Conservation (phyloP, 495 filamentous ascomycete genomes). For the Talaromyces proteolyticus region DNA sequence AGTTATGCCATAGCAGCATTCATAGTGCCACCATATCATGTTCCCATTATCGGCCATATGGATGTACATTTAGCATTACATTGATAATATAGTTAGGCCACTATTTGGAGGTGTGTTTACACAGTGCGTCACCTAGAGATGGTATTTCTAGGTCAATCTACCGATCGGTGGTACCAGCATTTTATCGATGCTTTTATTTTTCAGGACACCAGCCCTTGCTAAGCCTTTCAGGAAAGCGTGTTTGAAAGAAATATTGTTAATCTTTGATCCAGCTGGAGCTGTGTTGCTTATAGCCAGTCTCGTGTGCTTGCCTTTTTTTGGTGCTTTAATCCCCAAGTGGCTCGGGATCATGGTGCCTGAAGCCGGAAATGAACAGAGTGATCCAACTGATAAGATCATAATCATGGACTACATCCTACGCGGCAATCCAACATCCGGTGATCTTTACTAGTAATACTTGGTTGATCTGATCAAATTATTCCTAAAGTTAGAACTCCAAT, state of each 20-base stretch:
- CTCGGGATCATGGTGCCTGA: not conserved
- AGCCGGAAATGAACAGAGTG: not conserved
- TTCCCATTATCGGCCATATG: conserved; percentile 39
- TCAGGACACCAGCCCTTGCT: conserved; percentile 17
- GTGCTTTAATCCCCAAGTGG: not conserved
- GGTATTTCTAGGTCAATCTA: conserved; percentile 47
- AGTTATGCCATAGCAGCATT: conserved; percentile 57
- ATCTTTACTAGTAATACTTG: too few relatives aligned
- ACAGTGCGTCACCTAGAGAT: conserved; percentile 35
- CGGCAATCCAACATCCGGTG: too few relatives aligned
- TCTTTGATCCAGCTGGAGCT: conserved; percentile 24
- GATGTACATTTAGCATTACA: conserved; percentile 28
- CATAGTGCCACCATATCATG: conserved; percentile 3
- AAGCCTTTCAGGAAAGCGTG: conserved; percentile 17
- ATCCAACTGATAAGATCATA: too few relatives aligned
- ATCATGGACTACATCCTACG: too few relatives aligned
- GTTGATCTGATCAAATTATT: too few relatives aligned
- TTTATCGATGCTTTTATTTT: conserved; percentile 48
- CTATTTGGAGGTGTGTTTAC: conserved; percentile 44
- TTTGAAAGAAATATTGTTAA: conserved; percentile 22
- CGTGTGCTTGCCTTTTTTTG: conserved; percentile 11
- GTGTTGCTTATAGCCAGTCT: conserved; percentile 17
- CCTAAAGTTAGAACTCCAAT: too few relatives aligned
- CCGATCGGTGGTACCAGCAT: conserved; percentile 43
- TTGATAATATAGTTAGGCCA: conserved; percentile 24